Evolutionary conservation across 805 yeast species (phyloP).

Genomic region (Limtongia smithiae): DNA sequence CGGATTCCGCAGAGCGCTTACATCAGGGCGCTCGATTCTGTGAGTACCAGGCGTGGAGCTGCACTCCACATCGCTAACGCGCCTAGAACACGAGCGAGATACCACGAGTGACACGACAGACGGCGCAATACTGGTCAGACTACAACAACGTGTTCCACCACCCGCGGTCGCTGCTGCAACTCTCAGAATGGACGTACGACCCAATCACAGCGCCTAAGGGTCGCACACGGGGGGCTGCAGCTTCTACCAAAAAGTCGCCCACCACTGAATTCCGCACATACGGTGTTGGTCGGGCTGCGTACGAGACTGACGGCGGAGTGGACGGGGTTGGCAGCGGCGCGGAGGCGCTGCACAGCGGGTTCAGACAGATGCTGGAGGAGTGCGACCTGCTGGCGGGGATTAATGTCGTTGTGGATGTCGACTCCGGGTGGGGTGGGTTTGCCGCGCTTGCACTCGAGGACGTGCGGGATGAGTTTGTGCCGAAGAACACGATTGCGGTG

Average conservation of each 20-base stretch:
- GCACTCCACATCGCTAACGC: neutral
- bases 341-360: slow-evolving; percentile 55
- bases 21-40: slow-evolving; percentile 60
- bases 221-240: slow-evolving; percentile 33
- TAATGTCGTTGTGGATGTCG: slow-evolving; percentile 65
- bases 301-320: slow-evolving; percentile 37
- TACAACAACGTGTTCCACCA: slow-evolving; percentile 63
- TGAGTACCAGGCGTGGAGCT: slow-evolving; percentile 27
- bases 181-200: slow-evolving; percentile 59
- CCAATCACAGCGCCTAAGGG: slow-evolving; percentile 38
- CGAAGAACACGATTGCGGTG: slow-evolving; percentile 45
- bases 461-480: slow-evolving; percentile 65
- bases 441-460: slow-evolving; percentile 49
- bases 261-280: slow-evolving; percentile 30
- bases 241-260: neutral
- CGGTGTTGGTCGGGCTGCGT: slow-evolving; percentile 61
- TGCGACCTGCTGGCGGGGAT: slow-evolving; percentile 74
- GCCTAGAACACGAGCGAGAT: slow-evolving; percentile 3
- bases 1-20: slow-evolving; percentile 52
- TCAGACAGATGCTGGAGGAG: slow-evolving; percentile 64
- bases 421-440: slow-evolving; percentile 83
- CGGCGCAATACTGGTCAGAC: slow-evolving; percentile 74
- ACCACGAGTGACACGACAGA: slow-evolving; percentile 40
- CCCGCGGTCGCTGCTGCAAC: slow-evolving; percentile 54
- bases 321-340: slow-evolving; percentile 35